Conservation (phyloP, 192 early-diverging fungal species). For the Rhizophagus sp. region DNA sequence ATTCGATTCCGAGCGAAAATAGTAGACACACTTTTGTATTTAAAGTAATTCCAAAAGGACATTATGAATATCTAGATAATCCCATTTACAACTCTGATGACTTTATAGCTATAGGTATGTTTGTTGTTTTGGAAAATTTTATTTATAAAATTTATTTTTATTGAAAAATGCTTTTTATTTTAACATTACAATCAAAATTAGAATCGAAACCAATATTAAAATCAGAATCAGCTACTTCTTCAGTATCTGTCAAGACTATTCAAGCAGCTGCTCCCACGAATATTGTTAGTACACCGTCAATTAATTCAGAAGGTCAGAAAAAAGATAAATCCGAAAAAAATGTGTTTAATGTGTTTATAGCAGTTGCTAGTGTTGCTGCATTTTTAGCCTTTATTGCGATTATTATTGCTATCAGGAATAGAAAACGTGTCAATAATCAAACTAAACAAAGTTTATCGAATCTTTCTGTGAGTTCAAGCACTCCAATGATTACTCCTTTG, state of each 20-base stretch:
- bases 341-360: neutral
- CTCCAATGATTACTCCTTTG: conserved; percentile 15
- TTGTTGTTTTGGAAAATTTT: too few species aligned
- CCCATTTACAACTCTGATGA: too few species aligned
- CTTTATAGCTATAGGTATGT: too few species aligned
- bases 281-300: neutral
- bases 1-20: neutral
- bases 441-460: conserved; percentile 1
- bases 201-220: too few species aligned
- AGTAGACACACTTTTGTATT: neutral
- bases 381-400: neutral
- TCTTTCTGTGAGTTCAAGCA: neutral
- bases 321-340: neutral
- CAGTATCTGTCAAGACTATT: neutral
- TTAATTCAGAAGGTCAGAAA: neutral
- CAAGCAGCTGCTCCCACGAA: neutral
- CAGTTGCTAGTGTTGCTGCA: neutral
- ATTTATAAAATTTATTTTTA: too few species aligned
- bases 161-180: too few species aligned
- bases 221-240: too few species aligned
- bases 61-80: too few species aligned
- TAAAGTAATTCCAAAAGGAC: neutral
- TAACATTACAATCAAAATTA: too few species aligned
- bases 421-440: neutral
- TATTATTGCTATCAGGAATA: neutral